A percentile compares a stretch with the other conserved stretches of the same genome.
These are phyloP conservation scores for Calonectria honghensis DNA, from an alignment of 2,329 filamentous ascomycete species.

Conservation along the genomic window DNA sequence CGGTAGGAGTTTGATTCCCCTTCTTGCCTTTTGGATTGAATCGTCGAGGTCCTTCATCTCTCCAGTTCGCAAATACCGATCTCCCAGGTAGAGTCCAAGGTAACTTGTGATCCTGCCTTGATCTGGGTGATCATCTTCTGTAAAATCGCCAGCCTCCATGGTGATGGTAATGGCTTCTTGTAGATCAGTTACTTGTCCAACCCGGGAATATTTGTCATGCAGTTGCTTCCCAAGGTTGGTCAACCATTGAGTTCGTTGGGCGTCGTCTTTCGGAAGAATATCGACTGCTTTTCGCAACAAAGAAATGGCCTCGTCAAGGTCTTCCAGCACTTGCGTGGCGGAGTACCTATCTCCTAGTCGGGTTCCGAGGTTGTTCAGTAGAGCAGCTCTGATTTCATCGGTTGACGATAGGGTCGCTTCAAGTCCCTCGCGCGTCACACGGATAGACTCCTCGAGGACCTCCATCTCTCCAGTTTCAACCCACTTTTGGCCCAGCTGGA, in stretches of 20 bases:
- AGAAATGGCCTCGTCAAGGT: constrained; percentile 7
- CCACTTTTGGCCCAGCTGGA: constrained; percentile 13
- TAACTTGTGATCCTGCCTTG: neutral
- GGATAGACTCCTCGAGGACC: constrained; percentile 7
- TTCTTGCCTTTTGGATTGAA: neutral
- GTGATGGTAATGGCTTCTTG: neutral
- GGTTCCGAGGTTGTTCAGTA: constrained; percentile 11
- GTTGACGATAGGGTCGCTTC: neutral
- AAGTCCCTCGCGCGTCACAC: constrained; percentile 5
- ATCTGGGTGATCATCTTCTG: neutral
- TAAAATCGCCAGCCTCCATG: neutral
- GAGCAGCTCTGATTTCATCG: neutral
- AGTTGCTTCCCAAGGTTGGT: constrained; percentile 15
- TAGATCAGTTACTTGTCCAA: neutral
- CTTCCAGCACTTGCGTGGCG: neutral
- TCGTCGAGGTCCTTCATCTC: neutral
- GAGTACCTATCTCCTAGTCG: neutral
- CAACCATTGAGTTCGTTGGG: constrained; percentile 3
- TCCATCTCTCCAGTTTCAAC: neutral
- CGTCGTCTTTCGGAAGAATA: neutral
- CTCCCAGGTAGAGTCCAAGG: neutral
- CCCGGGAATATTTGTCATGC: neutral
- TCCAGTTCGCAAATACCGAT: constrained; percentile 3
- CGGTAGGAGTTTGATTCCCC: neutral
- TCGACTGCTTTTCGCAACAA: neutral